Percentiles rank a stretch among this genome's conserved stretches.
phyloP scores from a whole-genome alignment of 805 yeast species.

The Scheffersomyces stipitis region DNA sequence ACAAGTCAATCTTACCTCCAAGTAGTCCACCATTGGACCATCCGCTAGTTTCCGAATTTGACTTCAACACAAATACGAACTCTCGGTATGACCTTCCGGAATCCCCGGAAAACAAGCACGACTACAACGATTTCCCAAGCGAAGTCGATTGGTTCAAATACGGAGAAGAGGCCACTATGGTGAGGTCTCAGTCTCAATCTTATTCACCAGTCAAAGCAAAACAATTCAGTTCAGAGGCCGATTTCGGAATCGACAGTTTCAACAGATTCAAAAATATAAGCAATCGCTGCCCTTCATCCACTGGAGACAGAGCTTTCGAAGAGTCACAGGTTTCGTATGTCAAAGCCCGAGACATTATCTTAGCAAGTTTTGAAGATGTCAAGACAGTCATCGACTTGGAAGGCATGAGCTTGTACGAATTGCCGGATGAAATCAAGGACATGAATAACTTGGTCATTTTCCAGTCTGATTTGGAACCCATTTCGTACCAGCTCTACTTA shows the following conservation, averaged over 20 bases:
- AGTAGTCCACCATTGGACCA: constrained; percentile 42
- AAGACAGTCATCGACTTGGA: constrained; percentile 47
- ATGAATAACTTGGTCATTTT: constrained; percentile 53
- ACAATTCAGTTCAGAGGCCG: constrained; percentile 36
- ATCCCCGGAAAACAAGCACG: constrained; percentile 19
- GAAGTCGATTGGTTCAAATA: constrained; percentile 7
- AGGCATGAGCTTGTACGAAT: constrained; percentile 42
- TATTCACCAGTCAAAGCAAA: constrained; percentile 4
- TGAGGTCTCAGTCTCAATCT: constrained; percentile 1
- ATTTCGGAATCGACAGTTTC: constrained; percentile 53
- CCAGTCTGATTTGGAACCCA: constrained; percentile 17
- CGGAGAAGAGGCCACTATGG: not conserved
- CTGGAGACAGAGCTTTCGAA: constrained; percentile 28
- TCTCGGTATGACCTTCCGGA: constrained; percentile 22
- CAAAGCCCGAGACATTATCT: constrained; percentile 42
- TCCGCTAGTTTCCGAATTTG: constrained; percentile 29
- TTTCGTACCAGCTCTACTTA: constrained; percentile 48
- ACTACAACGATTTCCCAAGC: constrained; percentile 4
- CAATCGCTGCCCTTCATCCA: constrained; percentile 26
- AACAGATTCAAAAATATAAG: constrained; percentile 35
- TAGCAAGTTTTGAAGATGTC: constrained; percentile 49
- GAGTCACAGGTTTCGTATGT: constrained; percentile 14
- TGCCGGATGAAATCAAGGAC: constrained; percentile 62
- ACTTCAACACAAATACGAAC: constrained; percentile 21
- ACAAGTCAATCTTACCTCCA: constrained; percentile 20